A percentile compares a stretch with the other conserved stretches of the same genome.
phyloP scores from a whole-genome alignment of 176 grass and related monocot genomes.

The Aegilops speltoides region DNA sequence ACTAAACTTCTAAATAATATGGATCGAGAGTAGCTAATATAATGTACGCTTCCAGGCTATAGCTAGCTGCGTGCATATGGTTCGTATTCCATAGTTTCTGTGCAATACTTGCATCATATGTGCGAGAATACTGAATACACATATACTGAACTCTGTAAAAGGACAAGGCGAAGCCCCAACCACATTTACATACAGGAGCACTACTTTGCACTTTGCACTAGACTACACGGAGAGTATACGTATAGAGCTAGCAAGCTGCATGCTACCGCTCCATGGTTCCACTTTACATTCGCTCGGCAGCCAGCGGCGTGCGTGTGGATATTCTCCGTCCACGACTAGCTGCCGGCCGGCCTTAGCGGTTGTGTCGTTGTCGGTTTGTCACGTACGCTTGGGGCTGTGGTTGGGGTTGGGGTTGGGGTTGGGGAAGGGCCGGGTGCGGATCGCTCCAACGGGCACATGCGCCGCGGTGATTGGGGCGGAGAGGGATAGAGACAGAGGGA shows the following conservation, averaged over 20 bases:
- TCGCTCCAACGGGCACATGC: slow-evolving; percentile 38
- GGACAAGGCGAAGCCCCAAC: not conserved
- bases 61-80: not conserved
- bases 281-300: not conserved
- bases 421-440: not conserved
- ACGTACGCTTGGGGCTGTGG: not conserved
- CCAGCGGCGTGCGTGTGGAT: slow-evolving; percentile 8
- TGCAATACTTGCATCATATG: not conserved
- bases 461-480: not conserved
- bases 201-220: not conserved
- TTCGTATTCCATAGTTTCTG: not conserved
- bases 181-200: not conserved
- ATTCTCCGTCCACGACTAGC: not conserved
- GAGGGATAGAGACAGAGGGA: not conserved
- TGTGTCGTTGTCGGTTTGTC: slow-evolving; percentile 23
- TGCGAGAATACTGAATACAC: not conserved
- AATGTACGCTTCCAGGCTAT: not conserved
- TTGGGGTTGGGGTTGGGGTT: not conserved
- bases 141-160: not conserved
- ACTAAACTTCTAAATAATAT: too few species aligned
- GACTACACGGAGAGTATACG: too few species aligned
- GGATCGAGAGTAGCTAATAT: too few species aligned
- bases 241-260: too few species aligned
- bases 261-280: not conserved
- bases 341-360: not conserved